phyloP scores from a whole-genome alignment of 345 rosid genomes.

The Syzygium jambos region DNA sequence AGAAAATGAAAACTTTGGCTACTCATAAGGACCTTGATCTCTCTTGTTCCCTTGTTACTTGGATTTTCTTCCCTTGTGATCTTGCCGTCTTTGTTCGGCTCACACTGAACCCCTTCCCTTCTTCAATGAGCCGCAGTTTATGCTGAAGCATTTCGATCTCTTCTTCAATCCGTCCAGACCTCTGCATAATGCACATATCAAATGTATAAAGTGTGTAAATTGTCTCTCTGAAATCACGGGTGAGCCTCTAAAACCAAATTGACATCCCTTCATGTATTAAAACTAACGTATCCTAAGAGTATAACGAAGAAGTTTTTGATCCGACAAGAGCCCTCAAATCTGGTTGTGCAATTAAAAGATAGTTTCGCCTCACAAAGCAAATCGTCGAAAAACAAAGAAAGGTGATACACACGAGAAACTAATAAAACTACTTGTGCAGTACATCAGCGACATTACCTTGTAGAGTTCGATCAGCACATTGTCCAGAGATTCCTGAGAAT shows the following conservation, averaged over 20 bases:
- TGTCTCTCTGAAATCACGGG: background rate
- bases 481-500: slow-evolving; percentile 83
- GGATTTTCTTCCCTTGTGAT: slow-evolving; percentile 67
- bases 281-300: too few species aligned
- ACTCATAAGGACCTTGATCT: slow-evolving; percentile 38
- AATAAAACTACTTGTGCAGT: background rate
- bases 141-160: slow-evolving; percentile 67
- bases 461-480: slow-evolving; percentile 88
- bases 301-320: too few species aligned
- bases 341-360: too few species aligned
- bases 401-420: background rate
- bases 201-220: background rate
- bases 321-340: too few species aligned
- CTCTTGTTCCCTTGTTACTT: slow-evolving; percentile 63
- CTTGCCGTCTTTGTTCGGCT: slow-evolving; percentile 45
- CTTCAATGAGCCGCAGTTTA: slow-evolving; percentile 56
- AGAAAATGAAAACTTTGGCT: background rate
- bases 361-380: background rate
- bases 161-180: slow-evolving; percentile 71
- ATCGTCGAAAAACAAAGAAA: background rate
- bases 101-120: slow-evolving; percentile 41
- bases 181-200: slow-evolving; percentile 22
- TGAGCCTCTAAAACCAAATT: background rate
- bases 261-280: background rate
- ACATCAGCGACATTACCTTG: slow-evolving; percentile 34